Base-by-base conservation (phyloP, 495 filamentous ascomycete species). In the Gamarada debralockiae region DNA sequence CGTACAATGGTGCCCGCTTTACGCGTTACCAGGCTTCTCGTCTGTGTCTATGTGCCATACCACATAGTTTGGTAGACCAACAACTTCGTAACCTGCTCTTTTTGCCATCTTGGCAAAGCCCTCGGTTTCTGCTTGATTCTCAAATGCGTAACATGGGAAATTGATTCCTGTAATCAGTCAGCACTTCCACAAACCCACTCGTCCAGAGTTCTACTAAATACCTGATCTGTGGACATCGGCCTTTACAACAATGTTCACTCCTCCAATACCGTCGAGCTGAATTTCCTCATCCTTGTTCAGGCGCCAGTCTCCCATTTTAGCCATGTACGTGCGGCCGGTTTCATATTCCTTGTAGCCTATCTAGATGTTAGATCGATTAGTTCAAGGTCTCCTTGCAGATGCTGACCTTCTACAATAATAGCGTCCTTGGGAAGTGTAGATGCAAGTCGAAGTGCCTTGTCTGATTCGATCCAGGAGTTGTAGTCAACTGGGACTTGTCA, bases 11-110 rank as follows among this genome's bases (percentile, higher is more conserved):
- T 22, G 13, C 40, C 23, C 22, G 52, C 29, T 45, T 53, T 53
- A 59, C 13, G 53, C 48, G 65, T 98, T 97, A 3, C 92, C 93
- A 10, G 83, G 81, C 76, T 97, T 97, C 76, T 97, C 93, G 37
- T 95, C 83, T n/a, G 93, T 98, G 67, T 98, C 93, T 59, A 97
- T 90, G 67, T 98, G 93, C 93, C 93, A 98, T 41, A 98, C 91
- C 40, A 98, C 83, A 67, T 98, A 98, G 70, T 98, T 98, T 51
- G 93, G 95, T 46, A 98, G 76, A 29, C 93, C 93, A 52, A 86
- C 77, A 31, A 98, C 93, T 63, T 89, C 77, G 70, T 97, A 97
- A 38, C 92, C 92, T 31, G 93, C 93, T 57, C 92, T 80, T 76
- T 97, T 97, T 53, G 93, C 93, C 93, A 98, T 98, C 67, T 89